These are phyloP conservation scores for Globisporangium polare DNA, from an alignment of 352 stramenopile genomes.

Conservation along the genomic window DNA sequence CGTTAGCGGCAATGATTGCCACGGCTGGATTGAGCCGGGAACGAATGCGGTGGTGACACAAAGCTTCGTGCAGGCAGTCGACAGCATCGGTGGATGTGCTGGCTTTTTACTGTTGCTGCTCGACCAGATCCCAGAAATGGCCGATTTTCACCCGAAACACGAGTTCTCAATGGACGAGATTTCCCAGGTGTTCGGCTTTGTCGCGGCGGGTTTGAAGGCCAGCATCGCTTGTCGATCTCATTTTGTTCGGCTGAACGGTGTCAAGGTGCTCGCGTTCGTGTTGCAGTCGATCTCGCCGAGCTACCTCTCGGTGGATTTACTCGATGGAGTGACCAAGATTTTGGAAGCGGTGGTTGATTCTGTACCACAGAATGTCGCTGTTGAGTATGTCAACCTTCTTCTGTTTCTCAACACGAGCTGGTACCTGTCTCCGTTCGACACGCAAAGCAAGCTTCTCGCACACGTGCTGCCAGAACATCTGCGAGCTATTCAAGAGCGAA, in stretches of 20 bases:
- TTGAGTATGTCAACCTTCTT: slow-evolving; percentile 55
- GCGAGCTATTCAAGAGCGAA: slow-evolving; percentile 40
- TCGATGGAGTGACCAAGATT: slow-evolving; percentile 61
- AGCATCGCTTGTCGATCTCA: slow-evolving; percentile 69
- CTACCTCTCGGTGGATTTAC: slow-evolving; percentile 54
- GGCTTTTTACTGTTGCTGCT: slow-evolving; percentile 72
- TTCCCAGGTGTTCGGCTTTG: slow-evolving; percentile 56
- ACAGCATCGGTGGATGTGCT: slow-evolving; percentile 60
- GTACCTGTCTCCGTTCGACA: slow-evolving; percentile 76
- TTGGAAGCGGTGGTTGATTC: slow-evolving; percentile 51
- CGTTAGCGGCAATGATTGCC: slow-evolving; percentile 68
- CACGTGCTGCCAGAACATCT: slow-evolving; percentile 62
- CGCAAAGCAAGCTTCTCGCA: slow-evolving; percentile 60
- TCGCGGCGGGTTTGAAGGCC: slow-evolving; percentile 43
- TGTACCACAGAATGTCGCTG: slow-evolving; percentile 26
- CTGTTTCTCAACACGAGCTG: slow-evolving; percentile 78
- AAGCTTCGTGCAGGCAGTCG: slow-evolving; percentile 57
- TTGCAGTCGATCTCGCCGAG: slow-evolving; percentile 70
- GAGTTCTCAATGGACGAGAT: slow-evolving; percentile 70
- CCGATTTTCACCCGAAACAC: slow-evolving; percentile 69
- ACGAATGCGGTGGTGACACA: slow-evolving; percentile 65
- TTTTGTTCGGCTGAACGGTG: slow-evolving; percentile 61
- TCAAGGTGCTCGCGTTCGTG: slow-evolving; percentile 75
- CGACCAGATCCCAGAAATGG: slow-evolving; percentile 75
- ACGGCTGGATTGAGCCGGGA: slow-evolving; percentile 65